Conservation (phyloP, 345 rosid genomes). For the Arabis alpina region DNA sequence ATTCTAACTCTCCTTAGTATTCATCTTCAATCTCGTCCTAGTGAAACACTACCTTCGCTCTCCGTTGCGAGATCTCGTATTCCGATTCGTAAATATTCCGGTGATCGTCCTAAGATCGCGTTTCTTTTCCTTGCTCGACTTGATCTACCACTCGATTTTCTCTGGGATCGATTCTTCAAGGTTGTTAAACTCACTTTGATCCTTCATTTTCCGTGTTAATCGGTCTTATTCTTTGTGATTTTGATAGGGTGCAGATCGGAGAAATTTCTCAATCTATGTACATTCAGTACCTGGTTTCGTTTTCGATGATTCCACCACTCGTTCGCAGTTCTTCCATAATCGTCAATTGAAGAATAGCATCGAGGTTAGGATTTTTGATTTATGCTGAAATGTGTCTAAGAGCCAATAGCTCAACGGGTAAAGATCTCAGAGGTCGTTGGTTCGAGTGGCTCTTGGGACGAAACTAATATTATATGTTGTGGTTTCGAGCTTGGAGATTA, state of each 20-base stretch:
- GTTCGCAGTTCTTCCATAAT: conserved; percentile 72
- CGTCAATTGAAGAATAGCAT: conserved; percentile 75
- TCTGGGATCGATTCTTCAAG: conserved; percentile 78
- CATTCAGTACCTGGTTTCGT: conserved; percentile 84
- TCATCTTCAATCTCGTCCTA: conserved; percentile 43
- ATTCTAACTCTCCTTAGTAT: conserved; percentile 57
- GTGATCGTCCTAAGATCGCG: conserved; percentile 65
- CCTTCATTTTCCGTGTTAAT: not conserved
- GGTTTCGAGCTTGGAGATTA: too few species aligned
- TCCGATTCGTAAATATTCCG: conserved; percentile 38
- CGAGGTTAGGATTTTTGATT: conserved; percentile 44
- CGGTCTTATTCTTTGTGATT: not conserved
- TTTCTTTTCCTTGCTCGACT: conserved; percentile 64
- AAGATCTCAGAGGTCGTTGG: too few species aligned
- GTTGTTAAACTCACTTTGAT: conserved; percentile 38
- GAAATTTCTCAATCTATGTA: conserved; percentile 65
- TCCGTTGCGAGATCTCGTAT: conserved; percentile 49
- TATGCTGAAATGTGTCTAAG: too few species aligned
- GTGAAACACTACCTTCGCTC: conserved; percentile 33
- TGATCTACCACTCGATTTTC: conserved; percentile 68
- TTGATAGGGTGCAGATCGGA: conserved; percentile 62
- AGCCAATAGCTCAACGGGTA: too few species aligned
- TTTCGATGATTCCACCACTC: conserved; percentile 69
- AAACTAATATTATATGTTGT: too few species aligned
- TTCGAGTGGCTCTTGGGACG: too few species aligned